Evolutionary conservation across 83 land plant species (phyloP), one percentile per base, ranked within the genome.

Genomic region (Thuja plicata): DNA sequence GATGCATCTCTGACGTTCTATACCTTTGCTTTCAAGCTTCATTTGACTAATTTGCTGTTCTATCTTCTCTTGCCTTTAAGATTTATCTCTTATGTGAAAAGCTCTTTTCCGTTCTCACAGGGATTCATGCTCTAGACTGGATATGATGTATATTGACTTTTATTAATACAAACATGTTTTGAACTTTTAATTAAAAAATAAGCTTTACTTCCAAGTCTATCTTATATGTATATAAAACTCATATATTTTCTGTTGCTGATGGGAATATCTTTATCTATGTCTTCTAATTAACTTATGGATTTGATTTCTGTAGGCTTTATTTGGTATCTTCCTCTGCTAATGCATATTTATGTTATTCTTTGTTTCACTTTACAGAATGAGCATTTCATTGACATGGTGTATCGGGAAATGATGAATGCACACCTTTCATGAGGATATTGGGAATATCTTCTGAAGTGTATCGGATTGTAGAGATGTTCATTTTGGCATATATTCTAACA

Each of bases 311-410:
- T 82, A 82, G 10, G 10, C n/a, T 81, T 82, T 82, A 50, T 40
- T 82, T 11, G 54, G 27, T 10, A 82, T 82, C 46, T 5, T 38
- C 8, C 45, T 2, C 17, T 27, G 30, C 27, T 45, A 43, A 45
- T 82, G 85, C 30, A 46, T 46, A 82, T n/a, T 27, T 43, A 45
- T 43, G 85, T n/a, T 45, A 21, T 43, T 16, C 46, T 40, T 78
- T 73, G 27, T 70, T 79, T 71, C 50, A 17, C 24, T 32, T 89
- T 24, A 87, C 94, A 93, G 94, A 90, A 90, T 52, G 87, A 93
- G n/a, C 85, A 93, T 38, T 92, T 93, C 85, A 92, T 93, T 34
- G 94, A 93, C 89, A 88, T 93, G 92, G 89, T 93, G 79, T 87
- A 93, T 60, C 92, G 90, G 84, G 94, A 92, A 82, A 88, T 93